Evolutionary conservation across 768 basidiomycete species (phyloP), one percentile per base, ranked within the genome.

Genomic region (Coprinopsis marcescibilis): DNA sequence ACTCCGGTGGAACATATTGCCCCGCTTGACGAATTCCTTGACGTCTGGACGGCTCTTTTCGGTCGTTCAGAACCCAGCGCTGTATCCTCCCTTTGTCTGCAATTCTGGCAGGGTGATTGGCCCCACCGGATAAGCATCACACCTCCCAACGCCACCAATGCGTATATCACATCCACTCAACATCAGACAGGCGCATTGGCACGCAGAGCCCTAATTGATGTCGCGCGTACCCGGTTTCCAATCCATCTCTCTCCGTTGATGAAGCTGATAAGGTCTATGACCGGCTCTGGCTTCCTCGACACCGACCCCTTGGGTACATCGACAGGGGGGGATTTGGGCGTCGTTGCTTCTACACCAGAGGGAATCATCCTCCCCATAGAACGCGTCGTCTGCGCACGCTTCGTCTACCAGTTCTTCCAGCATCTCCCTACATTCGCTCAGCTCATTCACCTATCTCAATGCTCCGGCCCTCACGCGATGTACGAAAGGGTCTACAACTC

Each of bases 101-200:
- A 93, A 54, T 94, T 80, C 61, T 97, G 93, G 91, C 72, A 81
- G 44, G 71, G 68, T 1, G 90, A 93, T 57, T 87, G 81, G 79
- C 67, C 78, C 30, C 70, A n/a, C n/a, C n/a, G n/a, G n/a, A n/a
- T n/a, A n/a, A n/a, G n/a, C n/a, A n/a, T 74, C 29, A 79, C 79
- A 5, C 15, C 30, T 4, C n/a, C 41, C 8, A 8, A 21, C 4
- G 26, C 7, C 24, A n/a, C 30, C 14, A 17, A 27, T 13, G 27
- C 10, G 8, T 10, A 10, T 24, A 5, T 10, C 15, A 20, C 39
- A 10, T 17, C 19, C 23, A 40, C 10, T 8, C 10, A 5, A 8
- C 11, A 40, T 15, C 21, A 4, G 11, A 4, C 39, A 6, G 27
- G 27, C 21, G 24, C 24, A 4, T 30, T 4, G 4, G 26, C 81